A percentile compares a stretch with the other conserved stretches of the same genome.
phyloP scores from a whole-genome alignment of 2,329 filamentous ascomycete species.

The Fusarium mundagurra region DNA sequence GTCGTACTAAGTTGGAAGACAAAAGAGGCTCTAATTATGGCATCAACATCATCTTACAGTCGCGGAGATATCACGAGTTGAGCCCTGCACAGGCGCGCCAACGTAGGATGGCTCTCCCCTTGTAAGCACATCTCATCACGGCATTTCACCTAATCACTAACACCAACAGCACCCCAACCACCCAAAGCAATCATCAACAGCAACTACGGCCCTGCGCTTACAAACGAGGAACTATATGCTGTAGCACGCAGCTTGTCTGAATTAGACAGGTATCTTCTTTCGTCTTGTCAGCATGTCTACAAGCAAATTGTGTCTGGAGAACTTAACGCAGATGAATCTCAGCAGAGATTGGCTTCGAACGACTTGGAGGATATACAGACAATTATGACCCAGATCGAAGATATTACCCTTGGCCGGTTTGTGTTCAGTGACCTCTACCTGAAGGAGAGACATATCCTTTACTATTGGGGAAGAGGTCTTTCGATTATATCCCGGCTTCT shows the following conservation, averaged over 20 bases:
- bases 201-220: neutral
- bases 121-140: neutral
- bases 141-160: neutral
- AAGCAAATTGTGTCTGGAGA: neutral
- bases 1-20: accelerated
- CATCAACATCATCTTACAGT: neutral
- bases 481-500: neutral
- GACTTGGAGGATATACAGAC: neutral
- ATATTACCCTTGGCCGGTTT: neutral
- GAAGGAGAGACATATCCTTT: neutral
- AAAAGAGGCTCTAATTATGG: accelerated
- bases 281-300: neutral
- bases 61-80: neutral
- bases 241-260: accelerated
- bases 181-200: neutral
- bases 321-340: accelerated
- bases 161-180: accelerated
- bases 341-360: accelerated
- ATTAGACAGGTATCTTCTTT: neutral
- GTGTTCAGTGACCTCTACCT: neutral
- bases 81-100: neutral
- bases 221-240: neutral
- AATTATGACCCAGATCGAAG: neutral
- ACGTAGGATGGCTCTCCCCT: neutral
- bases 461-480: neutral